Conservation (phyloP, 805 yeast genomes). For the Saccharomycopsis sp. region DNA sequence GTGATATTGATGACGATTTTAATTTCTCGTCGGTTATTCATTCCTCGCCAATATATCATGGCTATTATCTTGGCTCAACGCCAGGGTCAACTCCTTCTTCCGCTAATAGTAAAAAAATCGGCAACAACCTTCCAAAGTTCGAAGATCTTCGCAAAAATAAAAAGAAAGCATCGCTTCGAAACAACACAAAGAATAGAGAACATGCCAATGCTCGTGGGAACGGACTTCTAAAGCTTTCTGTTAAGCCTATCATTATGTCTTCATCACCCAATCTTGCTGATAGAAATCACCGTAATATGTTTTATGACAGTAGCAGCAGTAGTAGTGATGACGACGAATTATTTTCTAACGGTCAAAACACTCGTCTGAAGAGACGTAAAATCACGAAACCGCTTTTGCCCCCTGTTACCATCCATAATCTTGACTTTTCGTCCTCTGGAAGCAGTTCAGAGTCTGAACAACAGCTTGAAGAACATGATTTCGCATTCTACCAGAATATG, state of each 20-base stretch:
- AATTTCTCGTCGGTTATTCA: constrained; percentile 16
- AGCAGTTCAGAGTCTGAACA: constrained; percentile 4
- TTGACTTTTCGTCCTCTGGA: constrained; percentile 12
- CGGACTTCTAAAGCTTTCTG: not conserved
- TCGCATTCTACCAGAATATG: not conserved
- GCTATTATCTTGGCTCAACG: constrained; percentile 10
- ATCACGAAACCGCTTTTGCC: constrained; percentile 14
- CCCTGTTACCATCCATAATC: constrained; percentile 13
- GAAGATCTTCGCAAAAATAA: not conserved
- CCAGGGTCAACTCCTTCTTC: constrained; percentile 1
- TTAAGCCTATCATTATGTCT: not conserved
- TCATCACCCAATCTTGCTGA: not conserved
- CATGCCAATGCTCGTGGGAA: not conserved
- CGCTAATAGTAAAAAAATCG: not conserved
- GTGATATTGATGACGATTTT: not conserved
- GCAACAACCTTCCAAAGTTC: not conserved
- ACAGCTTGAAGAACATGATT: not conserved
- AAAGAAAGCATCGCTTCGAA: no score
- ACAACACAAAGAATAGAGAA: no score
- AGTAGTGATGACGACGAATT: not conserved
- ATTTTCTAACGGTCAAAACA: not conserved
- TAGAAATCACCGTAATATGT: not conserved
- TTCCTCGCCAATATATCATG: constrained; percentile 16
- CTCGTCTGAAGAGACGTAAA: not conserved
- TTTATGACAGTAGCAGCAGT: constrained; percentile 1